Evolutionary conservation across 140 eudicot species (phyloP).

Genomic region (Bidens hawaiensis): DNA sequence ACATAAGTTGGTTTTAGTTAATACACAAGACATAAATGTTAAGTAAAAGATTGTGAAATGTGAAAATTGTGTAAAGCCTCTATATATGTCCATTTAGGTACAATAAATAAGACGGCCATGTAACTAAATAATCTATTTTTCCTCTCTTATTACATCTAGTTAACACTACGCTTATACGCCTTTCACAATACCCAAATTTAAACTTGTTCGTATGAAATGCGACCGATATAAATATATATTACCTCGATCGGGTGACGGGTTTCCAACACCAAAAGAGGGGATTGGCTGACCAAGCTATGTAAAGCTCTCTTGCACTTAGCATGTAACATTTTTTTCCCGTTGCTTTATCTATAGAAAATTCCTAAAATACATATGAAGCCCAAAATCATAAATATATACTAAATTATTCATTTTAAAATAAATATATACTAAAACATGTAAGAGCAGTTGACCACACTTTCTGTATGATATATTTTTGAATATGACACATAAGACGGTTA

Average conservation of each 20-base stretch:
- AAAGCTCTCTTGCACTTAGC: slow-evolving; percentile 67
- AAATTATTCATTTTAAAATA: not conserved
- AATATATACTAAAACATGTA: not conserved
- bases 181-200: too few species aligned
- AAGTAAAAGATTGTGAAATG: not conserved
- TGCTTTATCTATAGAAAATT: slow-evolving; percentile 45
- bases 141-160: not conserved
- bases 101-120: too few species aligned
- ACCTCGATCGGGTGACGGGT: slow-evolving; percentile 51
- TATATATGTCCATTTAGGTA: too few species aligned
- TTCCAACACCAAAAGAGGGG: slow-evolving; percentile 79
- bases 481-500: too few species aligned
- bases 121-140: too few species aligned
- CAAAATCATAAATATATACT: not conserved
- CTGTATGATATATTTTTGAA: too few species aligned
- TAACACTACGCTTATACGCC: too few species aligned
- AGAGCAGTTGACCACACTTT: not conserved
- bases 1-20: not conserved
- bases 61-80: too few species aligned
- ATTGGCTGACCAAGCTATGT: slow-evolving; percentile 60
- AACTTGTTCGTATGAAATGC: too few species aligned
- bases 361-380: slow-evolving; percentile 25
- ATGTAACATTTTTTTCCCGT: slow-evolving; percentile 58
- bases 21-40: not conserved
- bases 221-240: not conserved